Percentiles rank a stretch among this genome's conserved stretches.
phyloP scores from a whole-genome alignment of 1,284 basidiomycete species.

The Melampsora larici-populina region DNA sequence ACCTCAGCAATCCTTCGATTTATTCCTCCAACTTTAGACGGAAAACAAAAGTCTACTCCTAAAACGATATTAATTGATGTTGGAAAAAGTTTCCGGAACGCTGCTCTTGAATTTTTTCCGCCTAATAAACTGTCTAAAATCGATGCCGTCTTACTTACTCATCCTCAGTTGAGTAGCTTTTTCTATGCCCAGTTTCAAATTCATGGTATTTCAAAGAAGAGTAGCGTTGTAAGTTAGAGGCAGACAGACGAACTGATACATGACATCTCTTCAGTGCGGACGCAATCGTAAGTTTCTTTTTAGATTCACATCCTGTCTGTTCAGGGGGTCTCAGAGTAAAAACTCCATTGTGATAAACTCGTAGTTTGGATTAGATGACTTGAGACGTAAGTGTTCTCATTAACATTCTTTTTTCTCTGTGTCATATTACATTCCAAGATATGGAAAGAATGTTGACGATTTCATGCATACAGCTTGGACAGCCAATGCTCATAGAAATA shows the following conservation, averaged over 20 bases:
- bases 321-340: no score
- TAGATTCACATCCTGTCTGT: background rate
- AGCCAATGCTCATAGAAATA: slow-evolving; percentile 56
- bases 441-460: background rate
- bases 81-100: slow-evolving; percentile 73
- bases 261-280: slow-evolving; percentile 7
- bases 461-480: slow-evolving; percentile 63
- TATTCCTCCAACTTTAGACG: background rate
- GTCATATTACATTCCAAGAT: no score
- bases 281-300: slow-evolving; percentile 21
- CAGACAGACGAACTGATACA: no score
- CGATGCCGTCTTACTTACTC: slow-evolving; percentile 73
- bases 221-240: no score
- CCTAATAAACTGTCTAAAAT: slow-evolving; percentile 68
- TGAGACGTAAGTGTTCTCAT: slow-evolving; percentile 61
- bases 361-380: slow-evolving; percentile 71
- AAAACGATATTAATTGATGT: slow-evolving; percentile 66
- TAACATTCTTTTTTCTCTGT: no score
- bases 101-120: slow-evolving; percentile 75
- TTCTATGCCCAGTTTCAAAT: slow-evolving; percentile 56
- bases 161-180: slow-evolving; percentile 76
- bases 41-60: slow-evolving; percentile 54
- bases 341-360: no score
- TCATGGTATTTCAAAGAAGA: no score
- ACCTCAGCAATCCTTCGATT: slow-evolving; percentile 62